Percentiles rank a stretch among this genome's conserved stretches.
Conservation (phyloP, 208 protist genomes). For the Acanthamoeba royreba region DNA sequence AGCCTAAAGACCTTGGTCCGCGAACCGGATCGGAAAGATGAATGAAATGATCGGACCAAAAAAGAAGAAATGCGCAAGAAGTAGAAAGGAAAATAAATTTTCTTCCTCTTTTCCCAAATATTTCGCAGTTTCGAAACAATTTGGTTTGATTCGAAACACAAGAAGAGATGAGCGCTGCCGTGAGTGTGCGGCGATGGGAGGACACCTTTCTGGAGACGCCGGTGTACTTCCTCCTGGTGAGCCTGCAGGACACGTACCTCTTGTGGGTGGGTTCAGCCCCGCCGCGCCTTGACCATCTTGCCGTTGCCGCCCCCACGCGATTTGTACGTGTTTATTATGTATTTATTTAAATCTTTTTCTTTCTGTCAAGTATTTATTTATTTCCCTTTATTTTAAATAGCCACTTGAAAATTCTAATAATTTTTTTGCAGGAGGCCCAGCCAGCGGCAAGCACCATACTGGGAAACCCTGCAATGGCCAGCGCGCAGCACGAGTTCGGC, state of each 20-base stretch:
- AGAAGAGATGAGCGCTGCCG: no score
- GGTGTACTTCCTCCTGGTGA: not conserved
- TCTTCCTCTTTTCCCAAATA: not conserved
- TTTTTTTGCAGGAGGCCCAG: not conserved
- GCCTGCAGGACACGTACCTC: not conserved
- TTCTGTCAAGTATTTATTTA: not conserved
- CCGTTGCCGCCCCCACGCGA: not conserved
- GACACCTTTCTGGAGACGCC: slow-evolving; percentile 3
- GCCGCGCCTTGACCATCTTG: not conserved
- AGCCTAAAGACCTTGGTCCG: no score
- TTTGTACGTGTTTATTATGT: not conserved
- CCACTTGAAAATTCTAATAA: not conserved
- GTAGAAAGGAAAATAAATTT: not conserved
- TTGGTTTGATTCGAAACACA: no score
- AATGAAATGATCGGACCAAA: no score
- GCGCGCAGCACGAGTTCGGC: not conserved
- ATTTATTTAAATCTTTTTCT: not conserved
- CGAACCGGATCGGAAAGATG: no score
- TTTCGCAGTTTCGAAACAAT: no score
- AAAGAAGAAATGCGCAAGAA: not conserved
- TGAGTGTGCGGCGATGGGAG: not conserved
- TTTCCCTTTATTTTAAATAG: not conserved
- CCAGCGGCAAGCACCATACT: not conserved
- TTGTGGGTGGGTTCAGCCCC: not conserved
- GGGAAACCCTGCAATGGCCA: not conserved